Evolutionary conservation across 2,329 filamentous ascomycete species (phyloP).

Genomic region (Trichoderma oligosporum): DNA sequence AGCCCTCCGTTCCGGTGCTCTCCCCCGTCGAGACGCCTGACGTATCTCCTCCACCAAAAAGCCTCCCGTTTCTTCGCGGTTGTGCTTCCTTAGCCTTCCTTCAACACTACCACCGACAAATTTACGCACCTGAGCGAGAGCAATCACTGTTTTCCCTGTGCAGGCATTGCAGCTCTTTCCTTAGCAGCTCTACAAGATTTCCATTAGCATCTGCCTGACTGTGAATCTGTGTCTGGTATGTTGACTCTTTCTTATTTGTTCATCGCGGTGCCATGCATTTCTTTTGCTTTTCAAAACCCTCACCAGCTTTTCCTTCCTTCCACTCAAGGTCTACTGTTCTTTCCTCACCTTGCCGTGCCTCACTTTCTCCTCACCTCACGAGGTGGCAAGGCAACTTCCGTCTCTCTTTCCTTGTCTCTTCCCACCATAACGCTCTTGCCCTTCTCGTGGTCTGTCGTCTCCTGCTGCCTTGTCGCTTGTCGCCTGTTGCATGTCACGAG

Average conservation of each 20-base stretch:
- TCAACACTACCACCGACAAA: constrained; percentile 14
- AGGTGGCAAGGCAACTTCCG: not conserved
- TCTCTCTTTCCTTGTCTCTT: not conserved
- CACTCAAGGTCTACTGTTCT: not conserved
- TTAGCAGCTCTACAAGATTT: not conserved
- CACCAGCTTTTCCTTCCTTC: constrained; percentile 1
- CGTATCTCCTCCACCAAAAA: constrained; percentile 20
- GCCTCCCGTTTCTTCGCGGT: constrained; percentile 18
- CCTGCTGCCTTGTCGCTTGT: constrained; percentile 18
- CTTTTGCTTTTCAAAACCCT: constrained; percentile 10
- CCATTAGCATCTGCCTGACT: constrained; percentile 3
- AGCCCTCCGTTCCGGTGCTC: constrained; percentile 18
- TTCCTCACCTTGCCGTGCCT: not conserved
- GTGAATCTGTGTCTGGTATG: constrained; percentile 8
- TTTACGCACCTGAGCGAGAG: constrained; percentile 7
- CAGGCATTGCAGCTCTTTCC: not conserved
- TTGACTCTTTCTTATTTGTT: not conserved
- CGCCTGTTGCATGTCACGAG: constrained; percentile 22
- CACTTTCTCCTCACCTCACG: not conserved
- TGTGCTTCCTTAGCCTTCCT: constrained; percentile 18
- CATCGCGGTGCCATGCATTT: not conserved
- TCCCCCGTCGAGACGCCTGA: constrained; percentile 16
- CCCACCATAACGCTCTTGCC: not conserved
- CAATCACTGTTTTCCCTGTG: not conserved
- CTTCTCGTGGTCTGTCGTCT: not conserved